These are phyloP conservation scores for Ceratocystis variospora DNA, from an alignment of 2,329 filamentous ascomycete genomes.

Conservation along the genomic window DNA sequence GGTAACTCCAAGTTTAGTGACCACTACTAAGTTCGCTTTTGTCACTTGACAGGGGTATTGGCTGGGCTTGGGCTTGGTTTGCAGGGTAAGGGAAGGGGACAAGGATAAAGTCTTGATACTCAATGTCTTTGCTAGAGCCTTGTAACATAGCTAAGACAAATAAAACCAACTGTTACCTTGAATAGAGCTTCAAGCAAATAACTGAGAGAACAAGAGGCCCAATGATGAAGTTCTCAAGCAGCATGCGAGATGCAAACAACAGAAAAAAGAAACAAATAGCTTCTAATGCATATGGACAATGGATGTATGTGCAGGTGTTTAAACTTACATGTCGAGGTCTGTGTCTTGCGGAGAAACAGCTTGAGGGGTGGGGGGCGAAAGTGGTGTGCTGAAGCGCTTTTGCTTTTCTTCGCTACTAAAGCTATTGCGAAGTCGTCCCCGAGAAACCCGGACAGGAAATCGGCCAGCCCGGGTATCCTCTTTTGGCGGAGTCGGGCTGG, in stretches of 20 bases:
- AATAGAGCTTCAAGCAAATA: too few species aligned
- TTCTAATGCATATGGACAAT: too few species aligned
- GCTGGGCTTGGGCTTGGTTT: not conserved
- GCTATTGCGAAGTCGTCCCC: constrained; percentile 10
- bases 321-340: constrained; percentile 16
- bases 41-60: not conserved
- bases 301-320: not conserved
- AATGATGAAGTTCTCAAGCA: not conserved
- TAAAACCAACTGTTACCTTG: not conserved
- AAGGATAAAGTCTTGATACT: not conserved
- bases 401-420: not conserved
- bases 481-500: not conserved
- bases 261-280: not conserved
- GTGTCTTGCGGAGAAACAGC: not conserved
- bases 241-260: not conserved
- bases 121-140: not conserved
- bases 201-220: not conserved
- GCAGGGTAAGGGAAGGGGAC: not conserved
- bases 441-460: constrained; percentile 16
- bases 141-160: not conserved
- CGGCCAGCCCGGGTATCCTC: constrained; percentile 15
- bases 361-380: not conserved
- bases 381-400: constrained; percentile 12
- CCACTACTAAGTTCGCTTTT: not conserved
- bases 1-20: not conserved